Evolutionary conservation across 441 rosid species (phyloP), one percentile per base, ranked within the genome.

Genomic region (Croton laevigatus): DNA sequence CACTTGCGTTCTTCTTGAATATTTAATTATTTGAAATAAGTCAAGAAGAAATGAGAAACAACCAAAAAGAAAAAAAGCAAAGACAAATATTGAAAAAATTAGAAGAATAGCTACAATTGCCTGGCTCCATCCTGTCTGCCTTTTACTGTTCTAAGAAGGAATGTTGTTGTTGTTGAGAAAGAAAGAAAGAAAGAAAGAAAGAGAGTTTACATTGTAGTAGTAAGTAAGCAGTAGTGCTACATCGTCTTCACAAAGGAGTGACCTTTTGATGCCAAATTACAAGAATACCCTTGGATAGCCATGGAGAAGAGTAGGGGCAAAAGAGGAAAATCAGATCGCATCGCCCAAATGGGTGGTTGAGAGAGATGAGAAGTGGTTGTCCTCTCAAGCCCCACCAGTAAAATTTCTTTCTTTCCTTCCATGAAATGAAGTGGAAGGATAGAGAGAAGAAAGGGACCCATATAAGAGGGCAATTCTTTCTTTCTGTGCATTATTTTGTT

Each of bases 111-210:
- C 65, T 69, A 74, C 69, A 72, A 82, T 75, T 87, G 91, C 91
- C 91, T 87, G 91, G 91, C 91, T 87, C 84, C 91, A 53, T 77
- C 69, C 86, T 80, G 88, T 87, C 79, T 84, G 91, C 90, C 91
- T 63, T 78, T 75, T 66, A 72, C 77, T 79, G 65, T 61, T 70
- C 76, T 73, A 77, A 34, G 48, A 67, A 68, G 77, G 75, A 76
- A 69, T 62, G 81, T 75, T 73, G 34, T 66, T 55, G 53, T 16
- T 61, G 70, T 57, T 34, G 46, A 63, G 42, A 63, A 2, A 42
- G 12, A 46, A 20, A 51, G 46, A 32, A 54, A 38, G 36, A n/a
- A n/a, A n/a, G n/a, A n/a, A n/a, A n/a, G 8, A 71, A 54, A 37
- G 74, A 69, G 40, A 75, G 48, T 34, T 49, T 60, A 2, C 65